Conservation (phyloP, 768 basidiomycete species). For the Pleurotus djamor region DNA sequence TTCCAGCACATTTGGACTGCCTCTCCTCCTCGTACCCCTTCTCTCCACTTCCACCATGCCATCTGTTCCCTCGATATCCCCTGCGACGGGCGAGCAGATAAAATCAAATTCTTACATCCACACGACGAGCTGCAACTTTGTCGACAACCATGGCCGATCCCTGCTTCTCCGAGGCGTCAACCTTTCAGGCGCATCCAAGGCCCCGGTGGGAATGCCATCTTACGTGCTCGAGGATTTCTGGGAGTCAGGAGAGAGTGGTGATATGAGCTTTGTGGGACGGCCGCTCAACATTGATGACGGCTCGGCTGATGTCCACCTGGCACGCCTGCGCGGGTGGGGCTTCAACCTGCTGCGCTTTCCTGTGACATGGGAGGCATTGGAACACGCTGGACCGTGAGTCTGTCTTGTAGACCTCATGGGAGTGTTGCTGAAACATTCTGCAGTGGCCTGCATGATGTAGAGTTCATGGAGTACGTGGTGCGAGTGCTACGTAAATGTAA, state of each 20-base stretch:
- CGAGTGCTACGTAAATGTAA: constrained; percentile 88
- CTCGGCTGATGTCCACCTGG: constrained; percentile 81
- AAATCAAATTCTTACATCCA: constrained; percentile 51
- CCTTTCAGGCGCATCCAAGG: constrained; percentile 86
- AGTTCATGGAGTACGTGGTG: constrained; percentile 91
- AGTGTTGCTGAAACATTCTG: constrained; percentile 7
- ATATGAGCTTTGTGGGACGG: constrained; percentile 68
- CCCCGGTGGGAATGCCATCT: constrained; percentile 70
- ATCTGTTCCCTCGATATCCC: not conserved
- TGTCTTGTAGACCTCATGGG: not conserved
- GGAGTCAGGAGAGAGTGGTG: constrained; percentile 71
- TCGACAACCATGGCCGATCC: constrained; percentile 73
- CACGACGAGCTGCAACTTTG: constrained; percentile 66
- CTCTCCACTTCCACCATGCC: not conserved
- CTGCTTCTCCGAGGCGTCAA: constrained; percentile 93
- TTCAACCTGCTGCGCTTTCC: constrained; percentile 85
- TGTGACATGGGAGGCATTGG: constrained; percentile 94
- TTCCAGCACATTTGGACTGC: not conserved
- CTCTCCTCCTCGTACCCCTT: not conserved
- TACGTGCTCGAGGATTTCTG: constrained; percentile 76
- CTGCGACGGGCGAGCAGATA: constrained; percentile 44
- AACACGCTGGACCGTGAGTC: constrained; percentile 94
- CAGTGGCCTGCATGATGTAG: constrained; percentile 87
- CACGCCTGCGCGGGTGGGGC: constrained; percentile 89
- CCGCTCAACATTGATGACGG: constrained; percentile 87